phyloP scores from a whole-genome alignment of 768 basidiomycete species.

The Panaeolus cyanescens region DNA sequence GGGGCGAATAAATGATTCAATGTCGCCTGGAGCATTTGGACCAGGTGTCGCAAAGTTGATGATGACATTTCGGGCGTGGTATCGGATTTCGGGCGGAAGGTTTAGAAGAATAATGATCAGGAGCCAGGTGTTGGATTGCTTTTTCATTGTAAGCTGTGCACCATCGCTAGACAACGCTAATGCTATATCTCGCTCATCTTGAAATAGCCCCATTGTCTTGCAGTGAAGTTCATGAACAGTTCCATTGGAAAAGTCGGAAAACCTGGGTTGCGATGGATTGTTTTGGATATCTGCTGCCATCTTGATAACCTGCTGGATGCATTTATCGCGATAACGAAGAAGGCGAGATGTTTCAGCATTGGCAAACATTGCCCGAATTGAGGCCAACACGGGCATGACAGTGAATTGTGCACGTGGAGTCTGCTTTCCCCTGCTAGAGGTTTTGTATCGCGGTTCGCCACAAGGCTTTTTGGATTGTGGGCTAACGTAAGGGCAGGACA shows the following conservation, averaged over 20 bases:
- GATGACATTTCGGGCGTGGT: conserved; percentile 18
- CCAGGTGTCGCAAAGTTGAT: conserved; percentile 27
- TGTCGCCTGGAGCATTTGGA: conserved; percentile 26
- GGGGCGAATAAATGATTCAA: conserved; percentile 24
- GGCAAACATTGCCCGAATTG: conserved; percentile 27
- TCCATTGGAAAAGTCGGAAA: conserved; percentile 27
- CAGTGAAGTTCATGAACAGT: conserved; percentile 21
- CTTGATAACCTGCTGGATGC: conserved; percentile 18
- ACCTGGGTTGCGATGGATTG: conserved; percentile 4
- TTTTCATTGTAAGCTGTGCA: conserved; percentile 34
- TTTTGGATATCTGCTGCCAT: conserved; percentile 13
- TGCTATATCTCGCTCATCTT: conserved; percentile 23
- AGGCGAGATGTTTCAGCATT: conserved; percentile 24
- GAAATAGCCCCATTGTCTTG: conserved; percentile 18
- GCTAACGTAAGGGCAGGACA: conserved; percentile 7
- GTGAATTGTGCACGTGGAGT: conserved; percentile 21
- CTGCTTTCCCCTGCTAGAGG: not conserved
- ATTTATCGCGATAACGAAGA: conserved; percentile 23
- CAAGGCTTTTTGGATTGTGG: conserved; percentile 13
- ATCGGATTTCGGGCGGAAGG: conserved; percentile 24
- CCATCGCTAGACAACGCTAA: conserved; percentile 28
- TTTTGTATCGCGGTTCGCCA: conserved; percentile 13
- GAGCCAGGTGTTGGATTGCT: conserved; percentile 31
- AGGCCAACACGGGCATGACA: conserved; percentile 20
- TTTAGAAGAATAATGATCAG: conserved; percentile 26